These are phyloP conservation scores for Hirschfeldia incana DNA, from an alignment of 345 rosid species.

Conservation along the genomic window DNA sequence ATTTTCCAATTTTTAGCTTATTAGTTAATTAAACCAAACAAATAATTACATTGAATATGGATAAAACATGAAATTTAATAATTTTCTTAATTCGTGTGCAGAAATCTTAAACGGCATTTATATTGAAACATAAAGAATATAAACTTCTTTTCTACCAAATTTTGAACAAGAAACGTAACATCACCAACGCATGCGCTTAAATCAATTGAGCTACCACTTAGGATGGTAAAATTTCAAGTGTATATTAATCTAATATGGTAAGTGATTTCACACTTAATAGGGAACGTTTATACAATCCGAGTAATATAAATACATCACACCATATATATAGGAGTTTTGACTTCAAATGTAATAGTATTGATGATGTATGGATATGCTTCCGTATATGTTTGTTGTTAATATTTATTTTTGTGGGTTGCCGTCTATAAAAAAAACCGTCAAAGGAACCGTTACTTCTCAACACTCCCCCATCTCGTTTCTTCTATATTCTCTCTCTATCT, in stretches of 20 bases:
- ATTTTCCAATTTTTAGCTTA: no score
- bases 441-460: slow-evolving; percentile 38
- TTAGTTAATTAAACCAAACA: no score
- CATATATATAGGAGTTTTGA: background rate
- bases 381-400: background rate
- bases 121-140: no score
- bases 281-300: no score
- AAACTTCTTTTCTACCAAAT: no score
- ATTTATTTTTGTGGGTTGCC: background rate
- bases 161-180: no score
- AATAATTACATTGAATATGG: no score
- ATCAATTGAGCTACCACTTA: no score
- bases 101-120: no score
- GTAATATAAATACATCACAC: background rate
- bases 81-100: no score
- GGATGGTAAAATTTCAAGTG: background rate
- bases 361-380: slow-evolving; percentile 13
- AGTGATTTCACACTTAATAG: background rate
- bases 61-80: no score
- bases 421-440: slow-evolving; percentile 31
- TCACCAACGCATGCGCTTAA: no score
- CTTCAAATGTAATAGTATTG: background rate
- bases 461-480: slow-evolving; percentile 10
- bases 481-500: background rate
- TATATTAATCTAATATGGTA: background rate